Base-by-base conservation (phyloP, 2,329 filamentous ascomycete genomes). In the Alternaria alternata region DNA sequence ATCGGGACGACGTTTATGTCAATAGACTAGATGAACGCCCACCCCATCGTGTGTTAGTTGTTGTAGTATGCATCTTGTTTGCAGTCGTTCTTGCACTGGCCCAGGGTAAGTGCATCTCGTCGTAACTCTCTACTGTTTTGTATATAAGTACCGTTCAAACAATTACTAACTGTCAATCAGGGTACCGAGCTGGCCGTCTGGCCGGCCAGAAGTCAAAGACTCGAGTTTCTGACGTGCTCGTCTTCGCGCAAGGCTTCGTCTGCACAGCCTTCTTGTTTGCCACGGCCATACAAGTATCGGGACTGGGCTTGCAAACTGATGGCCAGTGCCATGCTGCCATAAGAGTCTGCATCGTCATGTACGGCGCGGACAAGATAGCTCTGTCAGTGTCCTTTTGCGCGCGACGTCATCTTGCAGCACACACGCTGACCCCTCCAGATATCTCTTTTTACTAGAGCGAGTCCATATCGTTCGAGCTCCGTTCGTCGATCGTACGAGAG, bases 401-500 rank as follows among this genome's bases (percentile, higher is more conserved):
- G 4, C 18, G 46, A 20, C 20, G 46, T 16, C 32, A 12, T 24
- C 12, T 20, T 14, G 8, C 6, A 18, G 7, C 12, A 9, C 34
- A 51, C 16, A 48, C 24, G 11, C 43, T 64, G 20, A 64, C 20
- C 24, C 12, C 18, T 58, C 4, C 36, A 68, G 74, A 42, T 78
- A 79, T 54, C 57, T 79, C 6, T 80, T 79, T 58, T 64, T 81
- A 4, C 69, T 80, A 18, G 79, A 81, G 61, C 72, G 79, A 11
- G 69, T 74, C 16, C 76, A 79, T 49, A 68, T 75, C 18, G 67
- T 79, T 14, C 68, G 78, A 24, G 62, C 70, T 9, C 67, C 74
- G 4, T 71, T 74, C 47, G 53, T 70, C 22, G 59, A 68, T 7
- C 74, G 78, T 4, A 43, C 58, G 8, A 63, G 72, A 12, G 76